Evolutionary conservation across 2,329 filamentous ascomycete species (phyloP).

Genomic region (Colletotrichum lindemuthianum): DNA sequence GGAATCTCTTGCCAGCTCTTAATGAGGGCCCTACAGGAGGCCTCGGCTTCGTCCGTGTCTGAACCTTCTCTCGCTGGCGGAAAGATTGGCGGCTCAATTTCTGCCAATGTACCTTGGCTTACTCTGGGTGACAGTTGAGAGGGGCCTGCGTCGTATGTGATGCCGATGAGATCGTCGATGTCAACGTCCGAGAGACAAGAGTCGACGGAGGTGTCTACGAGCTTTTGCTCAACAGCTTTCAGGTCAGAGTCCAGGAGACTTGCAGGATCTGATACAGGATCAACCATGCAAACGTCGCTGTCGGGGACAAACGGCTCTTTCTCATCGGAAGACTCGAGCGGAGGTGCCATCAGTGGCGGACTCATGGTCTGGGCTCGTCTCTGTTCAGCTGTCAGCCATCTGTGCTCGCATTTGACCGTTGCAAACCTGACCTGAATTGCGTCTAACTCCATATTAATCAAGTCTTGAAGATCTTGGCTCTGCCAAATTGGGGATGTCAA

Average conservation of each 20-base stretch:
- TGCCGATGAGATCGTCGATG: neutral
- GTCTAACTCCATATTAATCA: constrained; percentile 16
- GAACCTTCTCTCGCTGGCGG: no score
- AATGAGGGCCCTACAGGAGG: no score
- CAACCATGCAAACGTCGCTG: constrained; percentile 38
- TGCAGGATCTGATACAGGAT: constrained; percentile 44
- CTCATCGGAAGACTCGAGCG: constrained; percentile 11
- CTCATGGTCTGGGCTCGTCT: constrained; percentile 8
- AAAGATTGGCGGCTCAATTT: no score
- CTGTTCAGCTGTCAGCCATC: constrained; percentile 5
- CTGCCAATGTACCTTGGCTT: no score
- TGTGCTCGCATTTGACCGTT: no score
- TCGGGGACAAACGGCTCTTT: constrained; percentile 38
- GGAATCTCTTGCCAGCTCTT: no score
- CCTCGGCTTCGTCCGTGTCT: no score
- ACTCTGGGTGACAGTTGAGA: no score
- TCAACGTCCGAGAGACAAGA: neutral
- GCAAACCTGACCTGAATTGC: neutral
- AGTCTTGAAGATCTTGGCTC: neutral
- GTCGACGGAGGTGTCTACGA: no score
- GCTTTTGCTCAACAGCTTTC: constrained; percentile 25
- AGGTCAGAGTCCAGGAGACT: constrained; percentile 37
- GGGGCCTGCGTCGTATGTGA: no score
- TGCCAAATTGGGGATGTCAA: neutral
- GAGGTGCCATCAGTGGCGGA: neutral